These are phyloP conservation scores for Scedosporium apiospermum DNA, from an alignment of 2,329 filamentous ascomycete species.

Conservation along the genomic window DNA sequence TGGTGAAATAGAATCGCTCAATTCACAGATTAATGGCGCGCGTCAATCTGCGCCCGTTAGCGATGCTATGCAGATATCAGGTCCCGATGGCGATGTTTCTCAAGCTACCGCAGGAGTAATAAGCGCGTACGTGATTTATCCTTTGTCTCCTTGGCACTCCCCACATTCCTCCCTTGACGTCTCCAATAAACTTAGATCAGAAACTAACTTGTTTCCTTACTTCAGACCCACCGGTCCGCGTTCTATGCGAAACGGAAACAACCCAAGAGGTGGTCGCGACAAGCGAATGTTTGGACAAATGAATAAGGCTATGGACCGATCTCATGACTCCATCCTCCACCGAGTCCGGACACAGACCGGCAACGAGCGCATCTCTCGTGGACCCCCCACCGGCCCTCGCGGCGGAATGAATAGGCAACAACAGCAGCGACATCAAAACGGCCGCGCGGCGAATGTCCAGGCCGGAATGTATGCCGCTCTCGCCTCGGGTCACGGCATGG, in stretches of 20 bases:
- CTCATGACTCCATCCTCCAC: conserved; percentile 66
- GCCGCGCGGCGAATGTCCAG: conserved; percentile 38
- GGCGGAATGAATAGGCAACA: conserved; percentile 23
- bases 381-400: conserved; percentile 62
- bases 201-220: conserved; percentile 2
- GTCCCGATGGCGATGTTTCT: conserved; percentile 21
- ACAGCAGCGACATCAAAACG: conserved; percentile 31
- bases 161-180: conserved; percentile 26
- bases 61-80: conserved; percentile 16
- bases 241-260: conserved; percentile 62
- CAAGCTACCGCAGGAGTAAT: conserved; percentile 23
- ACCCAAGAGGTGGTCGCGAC: conserved; percentile 51
- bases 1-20: conserved; percentile 64
- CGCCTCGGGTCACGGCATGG: conserved; percentile 22
- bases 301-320: conserved; percentile 72
- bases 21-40: conserved; percentile 49
- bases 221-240: conserved; percentile 84
- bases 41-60: conserved; percentile 17
- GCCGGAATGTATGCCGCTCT: conserved; percentile 34
- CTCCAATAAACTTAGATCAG: not conserved
- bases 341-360: conserved; percentile 65
- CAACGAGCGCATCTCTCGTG: conserved; percentile 71
- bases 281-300: conserved; percentile 73
- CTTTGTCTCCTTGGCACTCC: not conserved
- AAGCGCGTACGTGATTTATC: conserved; percentile 44